Evolutionary conservation across 2,329 filamentous ascomycete species (phyloP).

Genomic region (Orbilia blumenaviensis): DNA sequence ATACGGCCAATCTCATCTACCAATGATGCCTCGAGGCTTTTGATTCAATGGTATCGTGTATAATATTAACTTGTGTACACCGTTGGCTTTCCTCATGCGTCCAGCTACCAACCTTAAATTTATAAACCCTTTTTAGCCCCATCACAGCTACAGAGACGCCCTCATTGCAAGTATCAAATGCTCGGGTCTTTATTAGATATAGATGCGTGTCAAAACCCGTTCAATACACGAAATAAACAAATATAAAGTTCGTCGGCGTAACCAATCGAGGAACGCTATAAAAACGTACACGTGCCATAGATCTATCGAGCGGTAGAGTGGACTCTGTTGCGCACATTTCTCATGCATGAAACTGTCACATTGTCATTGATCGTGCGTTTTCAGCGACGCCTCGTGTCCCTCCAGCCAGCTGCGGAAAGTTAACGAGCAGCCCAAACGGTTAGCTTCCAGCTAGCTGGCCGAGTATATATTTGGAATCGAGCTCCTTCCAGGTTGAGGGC

Average conservation of each 20-base stretch:
- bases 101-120: too few species aligned
- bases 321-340: not conserved
- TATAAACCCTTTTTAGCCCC: too few species aligned
- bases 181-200: too few species aligned
- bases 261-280: not conserved
- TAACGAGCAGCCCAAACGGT: not conserved
- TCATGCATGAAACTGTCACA: slow-evolving; percentile 4
- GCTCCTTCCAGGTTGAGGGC: not conserved
- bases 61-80: too few species aligned
- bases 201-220: too few species aligned
- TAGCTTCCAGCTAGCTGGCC: not conserved
- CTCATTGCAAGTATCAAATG: too few species aligned
- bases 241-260: too few species aligned
- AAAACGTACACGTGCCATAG: not conserved
- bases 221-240: too few species aligned
- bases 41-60: not conserved
- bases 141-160: too few species aligned
- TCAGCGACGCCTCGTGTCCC: not conserved
- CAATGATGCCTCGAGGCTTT: not conserved
- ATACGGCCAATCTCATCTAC: not conserved
- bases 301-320: too few species aligned
- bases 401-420: slow-evolving; percentile 10
- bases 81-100: too few species aligned
- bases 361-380: not conserved
- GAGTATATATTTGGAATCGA: slow-evolving; percentile 18